A percentile compares a stretch with the other conserved stretches of the same genome.
These are phyloP conservation scores for Xylariaceae sp. DNA, from an alignment of 2,329 filamentous ascomycete genomes.

Conservation along the genomic window DNA sequence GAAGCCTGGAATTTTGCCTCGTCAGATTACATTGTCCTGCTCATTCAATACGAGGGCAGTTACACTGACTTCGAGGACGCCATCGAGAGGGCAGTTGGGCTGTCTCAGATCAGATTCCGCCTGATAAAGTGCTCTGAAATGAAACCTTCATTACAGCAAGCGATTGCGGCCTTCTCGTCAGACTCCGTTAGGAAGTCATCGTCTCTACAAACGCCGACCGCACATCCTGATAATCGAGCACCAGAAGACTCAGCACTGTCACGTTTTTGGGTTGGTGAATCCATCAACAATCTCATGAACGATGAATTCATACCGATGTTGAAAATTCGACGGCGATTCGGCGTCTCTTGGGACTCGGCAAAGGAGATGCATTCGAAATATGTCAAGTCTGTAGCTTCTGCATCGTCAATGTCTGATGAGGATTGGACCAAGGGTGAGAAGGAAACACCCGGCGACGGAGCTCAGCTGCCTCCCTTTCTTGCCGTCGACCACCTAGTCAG, in stretches of 20 bases:
- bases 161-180: conserved; percentile 52
- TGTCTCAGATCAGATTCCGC: conserved; percentile 54
- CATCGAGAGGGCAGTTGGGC: conserved; percentile 42
- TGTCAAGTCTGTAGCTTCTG: not conserved
- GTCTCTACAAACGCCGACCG: not conserved
- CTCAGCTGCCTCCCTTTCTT: conserved; percentile 30
- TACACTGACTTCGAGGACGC: conserved; percentile 65
- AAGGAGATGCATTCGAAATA: conserved; percentile 45
- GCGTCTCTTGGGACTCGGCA: conserved; percentile 68
- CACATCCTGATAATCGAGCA: conserved; percentile 1
- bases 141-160: conserved; percentile 66
- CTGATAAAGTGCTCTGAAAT: conserved; percentile 72
- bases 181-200: conserved; percentile 11
- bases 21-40: conserved; percentile 71
- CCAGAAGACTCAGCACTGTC: conserved; percentile 43
- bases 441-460: conserved; percentile 3
- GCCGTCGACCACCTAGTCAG: conserved; percentile 36
- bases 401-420: conserved; percentile 6
- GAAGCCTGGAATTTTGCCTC: conserved; percentile 74
- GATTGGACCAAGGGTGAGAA: conserved; percentile 1
- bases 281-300: conserved; percentile 70
- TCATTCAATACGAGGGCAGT: conserved; percentile 65
- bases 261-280: conserved; percentile 70
- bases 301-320: conserved; percentile 65
- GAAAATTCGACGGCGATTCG: conserved; percentile 55